Evolutionary conservation across 345 rosid species (phyloP).

Genomic region (Acer campestre): DNA sequence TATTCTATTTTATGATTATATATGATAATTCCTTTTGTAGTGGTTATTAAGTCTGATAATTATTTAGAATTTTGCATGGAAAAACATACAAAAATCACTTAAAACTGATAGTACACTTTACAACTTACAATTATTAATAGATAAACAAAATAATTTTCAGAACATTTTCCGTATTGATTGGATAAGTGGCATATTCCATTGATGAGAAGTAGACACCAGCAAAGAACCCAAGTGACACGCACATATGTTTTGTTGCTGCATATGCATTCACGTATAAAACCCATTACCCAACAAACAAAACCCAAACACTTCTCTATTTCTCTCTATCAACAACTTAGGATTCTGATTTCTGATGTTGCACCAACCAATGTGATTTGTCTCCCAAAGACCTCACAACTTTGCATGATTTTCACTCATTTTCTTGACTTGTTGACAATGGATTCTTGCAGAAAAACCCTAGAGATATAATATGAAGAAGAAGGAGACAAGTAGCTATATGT

Average conservation of each 20-base stretch:
- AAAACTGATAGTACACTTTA: too few relatives aligned
- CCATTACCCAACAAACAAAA: background rate
- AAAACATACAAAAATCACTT: too few relatives aligned
- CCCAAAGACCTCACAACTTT: slow-evolving; percentile 17
- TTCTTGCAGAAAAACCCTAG: slow-evolving; percentile 41
- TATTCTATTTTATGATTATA: too few relatives aligned
- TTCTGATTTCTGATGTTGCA: slow-evolving; percentile 17
- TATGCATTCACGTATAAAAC: slow-evolving; percentile 9
- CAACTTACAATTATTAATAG: background rate
- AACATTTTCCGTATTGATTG: background rate
- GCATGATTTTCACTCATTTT: background rate
- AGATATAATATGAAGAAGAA: slow-evolving; percentile 23
- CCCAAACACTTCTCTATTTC: background rate
- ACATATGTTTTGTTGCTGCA: too few relatives aligned
- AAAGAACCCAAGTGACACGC: slow-evolving; percentile 18
- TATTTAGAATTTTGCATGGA: too few relatives aligned
- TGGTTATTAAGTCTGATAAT: too few relatives aligned
- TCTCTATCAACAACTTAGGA: slow-evolving; percentile 28
- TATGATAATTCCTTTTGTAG: too few relatives aligned
- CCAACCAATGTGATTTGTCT: slow-evolving; percentile 12
- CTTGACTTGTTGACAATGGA: slow-evolving; percentile 40
- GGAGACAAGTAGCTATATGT: slow-evolving; percentile 37
- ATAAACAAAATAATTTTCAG: background rate
- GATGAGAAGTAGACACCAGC: slow-evolving; percentile 24
- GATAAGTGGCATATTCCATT: slow-evolving; percentile 22